phyloP scores from a whole-genome alignment of 345 rosid genomes.

The Combretum micranthum region DNA sequence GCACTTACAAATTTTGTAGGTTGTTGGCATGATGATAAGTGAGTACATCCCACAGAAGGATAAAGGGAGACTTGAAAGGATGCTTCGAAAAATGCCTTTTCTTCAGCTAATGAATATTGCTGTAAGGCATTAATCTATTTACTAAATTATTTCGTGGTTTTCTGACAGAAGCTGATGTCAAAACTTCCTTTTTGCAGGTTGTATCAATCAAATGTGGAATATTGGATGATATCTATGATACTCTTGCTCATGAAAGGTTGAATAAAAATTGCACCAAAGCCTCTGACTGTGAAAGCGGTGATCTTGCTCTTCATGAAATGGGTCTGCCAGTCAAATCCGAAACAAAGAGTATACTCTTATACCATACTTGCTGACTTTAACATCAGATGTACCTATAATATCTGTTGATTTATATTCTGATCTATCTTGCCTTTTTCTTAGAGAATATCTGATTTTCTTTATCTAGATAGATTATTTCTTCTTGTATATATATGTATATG shows the following conservation, averaged over 20 bases:
- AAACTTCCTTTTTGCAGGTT: slow-evolving; percentile 39
- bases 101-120: slow-evolving; percentile 72
- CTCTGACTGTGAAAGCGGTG: slow-evolving; percentile 34
- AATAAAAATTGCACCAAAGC: slow-evolving; percentile 3
- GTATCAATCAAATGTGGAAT: slow-evolving; percentile 63
- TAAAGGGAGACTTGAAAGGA: slow-evolving; percentile 19
- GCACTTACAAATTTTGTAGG: slow-evolving; percentile 33
- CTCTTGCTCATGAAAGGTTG: slow-evolving; percentile 14
- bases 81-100: slow-evolving; percentile 41
- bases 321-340: slow-evolving; percentile 1
- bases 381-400: too few species aligned
- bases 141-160: too few species aligned
- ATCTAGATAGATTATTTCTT: too few species aligned
- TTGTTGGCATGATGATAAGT: slow-evolving; percentile 48
- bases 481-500: too few species aligned
- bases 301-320: slow-evolving; percentile 34
- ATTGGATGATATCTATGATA: slow-evolving; percentile 78
- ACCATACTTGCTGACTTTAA: too few species aligned
- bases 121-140: slow-evolving; percentile 45
- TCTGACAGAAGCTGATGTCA: too few species aligned
- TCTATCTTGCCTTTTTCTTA: too few species aligned
- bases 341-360: too few species aligned
- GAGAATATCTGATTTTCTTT: too few species aligned
- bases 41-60: slow-evolving; percentile 24
- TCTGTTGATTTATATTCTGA: too few species aligned